Evolutionary conservation across 441 rosid genomes (phyloP).

Genomic region (Syzygium malaccense): DNA sequence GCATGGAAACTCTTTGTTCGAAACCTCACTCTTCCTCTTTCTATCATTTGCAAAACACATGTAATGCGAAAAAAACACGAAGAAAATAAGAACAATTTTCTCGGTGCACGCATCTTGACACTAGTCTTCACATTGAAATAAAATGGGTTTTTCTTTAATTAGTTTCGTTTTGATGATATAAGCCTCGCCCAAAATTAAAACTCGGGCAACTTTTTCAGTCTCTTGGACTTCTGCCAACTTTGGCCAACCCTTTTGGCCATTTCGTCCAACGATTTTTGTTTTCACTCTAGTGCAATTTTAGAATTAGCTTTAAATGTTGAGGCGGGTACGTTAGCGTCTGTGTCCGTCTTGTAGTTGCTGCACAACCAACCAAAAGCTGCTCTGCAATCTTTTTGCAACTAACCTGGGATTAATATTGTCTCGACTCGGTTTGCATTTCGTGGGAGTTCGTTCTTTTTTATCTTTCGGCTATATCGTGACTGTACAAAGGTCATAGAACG

Average conservation of each 20-base stretch:
- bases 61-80: neutral
- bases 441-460: neutral
- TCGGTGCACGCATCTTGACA: neutral
- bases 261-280: neutral
- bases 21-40: neutral
- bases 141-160: neutral
- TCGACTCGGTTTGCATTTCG: neutral
- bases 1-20: neutral
- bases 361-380: too few relatives aligned
- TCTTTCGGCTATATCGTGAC: neutral
- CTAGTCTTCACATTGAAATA: neutral
- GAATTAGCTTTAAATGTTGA: neutral
- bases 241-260: neutral
- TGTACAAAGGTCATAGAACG: neutral
- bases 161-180: neutral
- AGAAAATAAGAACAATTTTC: neutral
- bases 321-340: neutral
- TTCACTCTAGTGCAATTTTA: neutral
- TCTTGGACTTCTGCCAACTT: neutral
- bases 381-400: neutral
- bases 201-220: neutral
- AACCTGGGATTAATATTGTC: neutral
- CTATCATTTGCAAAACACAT: neutral
- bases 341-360: neutral
- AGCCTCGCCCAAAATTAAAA: neutral